Percentiles rank a stretch among this genome's conserved stretches.
These are phyloP conservation scores for Oryza glumipatula DNA, from an alignment of 176 grass and related monocot species.

Conservation along the genomic window DNA sequence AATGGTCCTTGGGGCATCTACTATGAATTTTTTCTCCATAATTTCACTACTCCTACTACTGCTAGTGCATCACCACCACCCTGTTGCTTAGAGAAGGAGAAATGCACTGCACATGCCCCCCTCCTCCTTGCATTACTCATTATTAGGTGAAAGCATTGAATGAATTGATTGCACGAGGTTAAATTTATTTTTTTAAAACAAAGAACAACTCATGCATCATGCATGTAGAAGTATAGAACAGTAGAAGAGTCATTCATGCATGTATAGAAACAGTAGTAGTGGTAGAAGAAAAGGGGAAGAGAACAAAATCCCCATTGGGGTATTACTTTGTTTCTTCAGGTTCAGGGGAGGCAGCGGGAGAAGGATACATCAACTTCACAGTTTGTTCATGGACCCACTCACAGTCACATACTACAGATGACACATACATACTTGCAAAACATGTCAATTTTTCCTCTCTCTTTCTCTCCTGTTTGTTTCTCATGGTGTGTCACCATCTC, in stretches of 20 bases:
- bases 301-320: slow-evolving; percentile 44
- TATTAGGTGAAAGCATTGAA: slow-evolving; percentile 37
- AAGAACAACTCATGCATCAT: neutral
- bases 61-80: neutral
- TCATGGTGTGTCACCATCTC: slow-evolving; percentile 50
- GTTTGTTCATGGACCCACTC: slow-evolving; percentile 49
- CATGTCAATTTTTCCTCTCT: slow-evolving; percentile 16
- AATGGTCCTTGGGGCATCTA: slow-evolving; percentile 39
- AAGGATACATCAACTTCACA: slow-evolving; percentile 43
- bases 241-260: neutral
- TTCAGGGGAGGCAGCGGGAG: slow-evolving; percentile 27
- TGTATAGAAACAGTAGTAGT: slow-evolving; percentile 16
- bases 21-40: slow-evolving; percentile 15
- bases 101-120: slow-evolving; percentile 28
- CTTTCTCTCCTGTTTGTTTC: slow-evolving; percentile 28
- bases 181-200: neutral
- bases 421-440: slow-evolving; percentile 41
- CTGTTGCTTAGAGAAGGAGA: slow-evolving; percentile 17
- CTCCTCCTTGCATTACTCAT: slow-evolving; percentile 24
- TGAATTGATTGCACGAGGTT: neutral
- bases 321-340: slow-evolving; percentile 44
- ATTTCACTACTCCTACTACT: neutral
- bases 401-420: slow-evolving; percentile 47
- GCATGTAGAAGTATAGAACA: slow-evolving; percentile 2
- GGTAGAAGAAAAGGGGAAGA: slow-evolving; percentile 1